These are phyloP conservation scores for Pisolithus sp. DNA, from an alignment of 768 basidiomycete species.

Conservation along the genomic window DNA sequence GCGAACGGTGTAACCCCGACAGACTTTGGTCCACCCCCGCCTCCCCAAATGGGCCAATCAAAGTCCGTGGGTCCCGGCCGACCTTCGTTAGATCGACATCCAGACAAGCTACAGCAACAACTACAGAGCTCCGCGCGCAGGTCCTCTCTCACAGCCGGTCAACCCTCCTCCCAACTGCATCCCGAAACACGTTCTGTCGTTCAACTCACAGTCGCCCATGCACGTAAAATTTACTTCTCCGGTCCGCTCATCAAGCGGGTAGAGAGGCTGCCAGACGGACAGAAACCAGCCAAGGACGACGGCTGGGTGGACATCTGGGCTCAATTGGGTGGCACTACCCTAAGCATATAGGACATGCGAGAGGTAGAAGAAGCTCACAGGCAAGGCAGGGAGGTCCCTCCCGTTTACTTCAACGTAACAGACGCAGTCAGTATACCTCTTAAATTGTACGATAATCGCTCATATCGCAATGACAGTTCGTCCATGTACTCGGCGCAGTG, in stretches of 20 bases:
- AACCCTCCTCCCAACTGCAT: conserved; percentile 46
- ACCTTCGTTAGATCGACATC: conserved; percentile 15
- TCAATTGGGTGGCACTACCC: conserved; percentile 81
- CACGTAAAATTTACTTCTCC: conserved; percentile 83
- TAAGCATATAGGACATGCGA: conserved; percentile 90
- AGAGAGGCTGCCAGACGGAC: conserved; percentile 74
- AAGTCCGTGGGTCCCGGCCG: conserved; percentile 25
- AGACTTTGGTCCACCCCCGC: conserved; percentile 20
- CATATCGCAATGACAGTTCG: conserved; percentile 44
- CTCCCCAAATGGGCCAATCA: conserved; percentile 27
- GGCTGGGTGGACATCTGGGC: conserved; percentile 86
- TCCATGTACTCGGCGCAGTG: conserved; percentile 71
- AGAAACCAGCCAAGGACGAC: conserved; percentile 62
- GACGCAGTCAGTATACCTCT: conserved; percentile 62
- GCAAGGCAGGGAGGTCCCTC: conserved; percentile 76
- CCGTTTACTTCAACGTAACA: conserved; percentile 79
- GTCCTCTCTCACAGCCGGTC: conserved; percentile 11
- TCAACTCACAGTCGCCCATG: conserved; percentile 65
- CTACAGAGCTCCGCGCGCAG: conserved; percentile 13
- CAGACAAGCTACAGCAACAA: conserved; percentile 19
- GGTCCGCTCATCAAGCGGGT: conserved; percentile 73
- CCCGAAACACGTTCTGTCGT: conserved; percentile 81
- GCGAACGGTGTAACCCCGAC: conserved; percentile 5
- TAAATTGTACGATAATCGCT: not conserved
- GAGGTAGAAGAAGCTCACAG: conserved; percentile 80